Evolutionary conservation across 306 rosid genomes (phyloP).

Genomic region (Cicer cuneatum): DNA sequence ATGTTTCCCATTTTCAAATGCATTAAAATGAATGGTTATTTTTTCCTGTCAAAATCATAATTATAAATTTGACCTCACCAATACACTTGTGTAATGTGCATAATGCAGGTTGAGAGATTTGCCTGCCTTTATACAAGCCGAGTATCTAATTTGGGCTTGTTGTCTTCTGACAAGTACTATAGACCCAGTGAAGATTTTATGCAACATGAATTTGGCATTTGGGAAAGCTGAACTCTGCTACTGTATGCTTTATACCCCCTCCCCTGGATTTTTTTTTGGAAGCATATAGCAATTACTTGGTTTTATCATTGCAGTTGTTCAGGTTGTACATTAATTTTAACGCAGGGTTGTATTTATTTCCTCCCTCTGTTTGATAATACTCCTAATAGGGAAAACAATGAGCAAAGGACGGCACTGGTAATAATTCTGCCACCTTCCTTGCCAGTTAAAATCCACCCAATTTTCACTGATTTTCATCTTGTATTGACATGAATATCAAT

Average conservation of each 20-base stretch:
- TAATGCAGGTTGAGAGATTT: conserved; percentile 89
- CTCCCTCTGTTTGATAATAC: background rate
- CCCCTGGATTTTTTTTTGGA: background rate
- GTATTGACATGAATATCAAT: background rate
- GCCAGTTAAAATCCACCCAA: background rate
- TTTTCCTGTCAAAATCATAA: background rate
- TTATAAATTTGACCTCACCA: conserved; percentile 14
- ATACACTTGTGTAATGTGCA: conserved; percentile 3
- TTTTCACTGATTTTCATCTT: background rate
- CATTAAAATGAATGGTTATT: background rate
- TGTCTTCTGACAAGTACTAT: conserved; percentile 89
- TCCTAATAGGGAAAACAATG: background rate
- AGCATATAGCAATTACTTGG: background rate
- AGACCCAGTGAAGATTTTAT: conserved; percentile 94
- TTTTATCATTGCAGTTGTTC: background rate
- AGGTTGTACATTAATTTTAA: background rate
- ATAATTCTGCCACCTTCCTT: background rate
- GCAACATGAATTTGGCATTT: conserved; percentile 88
- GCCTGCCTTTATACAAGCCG: conserved; percentile 93
- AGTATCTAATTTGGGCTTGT: conserved; percentile 83
- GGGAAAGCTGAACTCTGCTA: conserved; percentile 34
- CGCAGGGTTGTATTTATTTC: background rate
- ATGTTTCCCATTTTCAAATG: background rate
- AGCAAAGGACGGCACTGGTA: background rate
- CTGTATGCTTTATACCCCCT: conserved; percentile 3